Evolutionary conservation across 805 yeast species (phyloP), one percentile per base, ranked within the genome.

Genomic region (Starmerella potacharoeniae): DNA sequence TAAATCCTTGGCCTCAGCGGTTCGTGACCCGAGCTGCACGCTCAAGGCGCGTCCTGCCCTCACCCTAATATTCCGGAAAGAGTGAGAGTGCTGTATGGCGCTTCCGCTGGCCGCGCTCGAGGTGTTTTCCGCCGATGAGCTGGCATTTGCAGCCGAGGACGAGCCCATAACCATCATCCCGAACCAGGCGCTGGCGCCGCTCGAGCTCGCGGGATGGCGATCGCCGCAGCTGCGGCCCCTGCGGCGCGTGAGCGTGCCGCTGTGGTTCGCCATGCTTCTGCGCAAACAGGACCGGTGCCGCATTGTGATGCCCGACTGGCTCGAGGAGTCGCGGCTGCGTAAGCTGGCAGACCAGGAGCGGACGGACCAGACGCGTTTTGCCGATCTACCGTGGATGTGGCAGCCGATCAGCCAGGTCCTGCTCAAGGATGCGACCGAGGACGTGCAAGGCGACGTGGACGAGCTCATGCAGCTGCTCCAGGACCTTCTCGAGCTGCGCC

Each of bases 261-360:
- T 91, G 1, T 93, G 97, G 97, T 72, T 86, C 22, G 97, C 97
- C 0, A 66, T 90, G 7, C 71, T 90, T 22, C 72, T 93, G 50
- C 88, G 87, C 64, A 81, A 83, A 48, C 97, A 93, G 67, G 83
- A 82, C 48, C 83, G 89, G 63, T 88, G 97, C 69, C 84, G 82
- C 58, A 81, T 93, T 3, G 81, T 87, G 8, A 83, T 89, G 13
- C 98, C 98, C 0, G 75, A 73, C 0, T 93, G 98, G 98, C 74
- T 93, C 9, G 77, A 76, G 9, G 68, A 78, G 48, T 72, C 73
- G 17, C 73, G 73, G 50, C 68, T 91, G 55, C 77, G 77, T 53
- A 74, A 72, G 6, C 73, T 76, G 44, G 80, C 84, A 61, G 86
- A 83, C 22, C 82, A 78, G 57, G 97, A 91, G 65, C 71, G 79